Percentiles rank a stretch among this genome's conserved stretches.
These are phyloP conservation scores for Fusarium odoratissimum DNA, from an alignment of 2,329 filamentous ascomycete species.

Conservation along the genomic window DNA sequence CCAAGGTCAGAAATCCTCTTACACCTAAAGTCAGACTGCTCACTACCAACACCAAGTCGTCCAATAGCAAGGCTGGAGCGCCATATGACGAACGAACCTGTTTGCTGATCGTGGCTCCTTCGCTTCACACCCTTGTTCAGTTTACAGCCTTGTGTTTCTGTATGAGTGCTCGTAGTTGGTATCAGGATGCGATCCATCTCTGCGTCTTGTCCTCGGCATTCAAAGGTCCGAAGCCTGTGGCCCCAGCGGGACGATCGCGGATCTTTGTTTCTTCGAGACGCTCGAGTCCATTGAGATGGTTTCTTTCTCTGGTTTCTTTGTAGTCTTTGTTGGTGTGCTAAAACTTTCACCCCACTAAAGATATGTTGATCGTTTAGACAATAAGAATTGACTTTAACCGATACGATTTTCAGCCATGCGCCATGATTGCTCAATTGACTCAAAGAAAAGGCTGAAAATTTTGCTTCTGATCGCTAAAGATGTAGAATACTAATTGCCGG, in stretches of 20 bases:
- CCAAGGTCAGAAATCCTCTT: constrained; percentile 31
- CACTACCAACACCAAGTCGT: not conserved
- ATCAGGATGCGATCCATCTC: constrained; percentile 11
- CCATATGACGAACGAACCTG: constrained; percentile 29
- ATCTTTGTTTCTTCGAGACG: constrained; percentile 22
- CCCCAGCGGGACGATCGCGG: constrained; percentile 12
- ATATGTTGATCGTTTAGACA: constrained; percentile 14
- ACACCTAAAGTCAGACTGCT: constrained; percentile 20
- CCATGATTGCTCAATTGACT: constrained; percentile 23
- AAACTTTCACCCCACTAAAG: constrained; percentile 9
- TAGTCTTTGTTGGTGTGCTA: not conserved
- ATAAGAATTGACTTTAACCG: constrained; percentile 31
- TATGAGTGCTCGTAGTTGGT: not conserved
- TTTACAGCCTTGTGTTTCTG: constrained; percentile 5
- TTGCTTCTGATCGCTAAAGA: constrained; percentile 14
- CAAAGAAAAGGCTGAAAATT: constrained; percentile 16
- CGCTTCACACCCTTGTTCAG: constrained; percentile 31
- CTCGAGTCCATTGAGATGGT: constrained; percentile 6
- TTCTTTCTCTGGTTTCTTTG: constrained; percentile 19
- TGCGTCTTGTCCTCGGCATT: constrained; percentile 19
- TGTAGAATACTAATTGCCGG: constrained; percentile 31
- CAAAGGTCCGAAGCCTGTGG: constrained; percentile 22
- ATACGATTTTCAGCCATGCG: constrained; percentile 14
- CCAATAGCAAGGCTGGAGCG: constrained; percentile 24
- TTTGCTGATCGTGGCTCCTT: constrained; percentile 25